Evolutionary conservation across 2,329 filamentous ascomycete genomes (phyloP), one percentile per base, ranked within the genome.

Genomic region (Lachnellula arida): DNA sequence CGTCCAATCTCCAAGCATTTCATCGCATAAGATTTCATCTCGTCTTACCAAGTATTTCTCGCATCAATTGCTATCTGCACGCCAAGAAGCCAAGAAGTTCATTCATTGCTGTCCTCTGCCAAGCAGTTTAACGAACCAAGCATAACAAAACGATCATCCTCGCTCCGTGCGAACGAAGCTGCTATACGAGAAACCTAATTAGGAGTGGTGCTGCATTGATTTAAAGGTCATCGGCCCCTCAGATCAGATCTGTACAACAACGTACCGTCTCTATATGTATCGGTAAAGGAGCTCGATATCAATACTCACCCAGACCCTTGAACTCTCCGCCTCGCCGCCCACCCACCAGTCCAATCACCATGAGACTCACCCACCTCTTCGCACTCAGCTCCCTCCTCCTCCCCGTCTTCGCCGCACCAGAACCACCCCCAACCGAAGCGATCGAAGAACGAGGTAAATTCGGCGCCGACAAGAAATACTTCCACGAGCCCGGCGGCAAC

Each of bases 401-500:
- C 43, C 53, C 60, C 11, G 9, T 22, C 25, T 46, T 46, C 23
- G 44, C 23, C 14, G 22, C 48, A 5, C 34, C 48, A 42, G 15
- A 35, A 15, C 47, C 25, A 15, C 47, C 25, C 8, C 25, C 25
- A 28, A 9, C 25, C 25, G 25, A 28, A 28, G 25, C 7, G 7
- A 22, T n/a, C 5, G 46, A 42, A 42, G 40, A 44, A 12, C 40
- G 40, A 11, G 17, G 3, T 12, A 19, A 34, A 22, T 39, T 43
- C 34, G 12, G 28, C 47, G 32, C 1, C 25, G 60, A 63, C 47
- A 64, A 52, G 1, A 69, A 70, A 52, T 71, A 70, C 49, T 69
- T 71, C 50, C 60, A 68, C 3, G 86, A 89, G 68, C 81, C 85
- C 0, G 85, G 86, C 50, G 74, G 73, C 53, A 77, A 78, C 63